Evolutionary conservation across 1,284 basidiomycete species (phyloP), one percentile per base, ranked within the genome.

Genomic region (Amylostereum chailletii): DNA sequence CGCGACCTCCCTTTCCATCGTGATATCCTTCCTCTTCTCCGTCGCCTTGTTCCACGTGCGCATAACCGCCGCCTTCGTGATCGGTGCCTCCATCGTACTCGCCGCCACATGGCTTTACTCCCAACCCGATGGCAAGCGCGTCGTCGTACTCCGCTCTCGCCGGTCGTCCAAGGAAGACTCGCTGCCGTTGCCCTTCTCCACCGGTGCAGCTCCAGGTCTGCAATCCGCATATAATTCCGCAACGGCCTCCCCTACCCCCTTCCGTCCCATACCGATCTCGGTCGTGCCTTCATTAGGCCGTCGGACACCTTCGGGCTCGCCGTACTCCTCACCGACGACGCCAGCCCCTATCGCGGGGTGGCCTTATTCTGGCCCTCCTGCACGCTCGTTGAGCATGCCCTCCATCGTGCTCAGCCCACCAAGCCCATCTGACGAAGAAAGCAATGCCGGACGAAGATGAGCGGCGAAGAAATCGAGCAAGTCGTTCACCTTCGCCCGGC

Each of bases 401-500:
- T 53, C 52, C 4, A 52, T 57, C 42, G 34, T 50, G 9, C 47
- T 50, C 6, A 30, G 6, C 27, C 42, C 42, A 30, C 42, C 42
- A 30, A 19, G 19, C 19, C 19, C 19, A 19, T 19, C 19, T 19
- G 19, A 19, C 19, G 19, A 19, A 19, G 19, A 19, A 19, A 19
- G 19, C 19, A 19, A 19, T 19, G 19, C 19, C 19, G 19, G 19
- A 19, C 19, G 19, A 19, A 19, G 19, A 19, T 19, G 19, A 19
- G 19, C 19, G 19, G 19, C 75, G 67, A 99, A 99, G 71, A 98
- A 99, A 57, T 88, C 86, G 30, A 90, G 76, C 6, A 99, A 75
- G 62, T 99, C 93, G 61, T 99, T 99, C 65, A 99, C 90, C 71
- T 98, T 98, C 29, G 93, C 91, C 42, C 96, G 81, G 38, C 96